Percentiles rank a stretch among this genome's conserved stretches.
These are phyloP conservation scores for Fusarium sp. DNA, from an alignment of 2,329 filamentous ascomycete species.

Conservation along the genomic window DNA sequence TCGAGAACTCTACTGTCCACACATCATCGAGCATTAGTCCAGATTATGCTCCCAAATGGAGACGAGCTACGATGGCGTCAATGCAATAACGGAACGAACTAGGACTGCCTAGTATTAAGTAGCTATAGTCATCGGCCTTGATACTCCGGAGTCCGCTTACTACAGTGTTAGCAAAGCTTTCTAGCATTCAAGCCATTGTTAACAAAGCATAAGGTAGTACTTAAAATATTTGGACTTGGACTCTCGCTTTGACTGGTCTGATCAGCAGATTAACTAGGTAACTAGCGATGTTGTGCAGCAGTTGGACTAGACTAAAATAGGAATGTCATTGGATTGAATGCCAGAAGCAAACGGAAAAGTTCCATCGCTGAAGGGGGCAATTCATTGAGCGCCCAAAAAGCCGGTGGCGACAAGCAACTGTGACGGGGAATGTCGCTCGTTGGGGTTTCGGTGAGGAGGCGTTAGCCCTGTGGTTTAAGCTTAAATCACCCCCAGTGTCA, in stretches of 20 bases:
- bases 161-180: too few species aligned
- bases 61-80: background rate
- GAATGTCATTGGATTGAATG: slow-evolving; percentile 28
- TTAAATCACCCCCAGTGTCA: slow-evolving; percentile 22
- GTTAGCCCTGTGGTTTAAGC: slow-evolving; percentile 28
- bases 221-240: too few species aligned
- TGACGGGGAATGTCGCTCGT: background rate
- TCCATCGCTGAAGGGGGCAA: background rate
- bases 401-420: background rate
- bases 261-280: slow-evolving; percentile 11
- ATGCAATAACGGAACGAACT: background rate
- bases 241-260: slow-evolving; percentile 11
- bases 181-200: too few species aligned
- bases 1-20: background rate
- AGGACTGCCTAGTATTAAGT: background rate
- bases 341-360: background rate
- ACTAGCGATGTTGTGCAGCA: slow-evolving; percentile 15
- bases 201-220: too few species aligned
- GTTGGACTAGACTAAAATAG: slow-evolving; percentile 37
- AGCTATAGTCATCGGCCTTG: background rate
- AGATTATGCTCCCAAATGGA: background rate
- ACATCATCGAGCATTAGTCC: background rate
- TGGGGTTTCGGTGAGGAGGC: background rate
- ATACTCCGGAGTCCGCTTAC: background rate
- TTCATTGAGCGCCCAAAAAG: background rate